Evolutionary conservation across 352 stramenopile species (phyloP).

Genomic region (Phytophthora litchii): DNA sequence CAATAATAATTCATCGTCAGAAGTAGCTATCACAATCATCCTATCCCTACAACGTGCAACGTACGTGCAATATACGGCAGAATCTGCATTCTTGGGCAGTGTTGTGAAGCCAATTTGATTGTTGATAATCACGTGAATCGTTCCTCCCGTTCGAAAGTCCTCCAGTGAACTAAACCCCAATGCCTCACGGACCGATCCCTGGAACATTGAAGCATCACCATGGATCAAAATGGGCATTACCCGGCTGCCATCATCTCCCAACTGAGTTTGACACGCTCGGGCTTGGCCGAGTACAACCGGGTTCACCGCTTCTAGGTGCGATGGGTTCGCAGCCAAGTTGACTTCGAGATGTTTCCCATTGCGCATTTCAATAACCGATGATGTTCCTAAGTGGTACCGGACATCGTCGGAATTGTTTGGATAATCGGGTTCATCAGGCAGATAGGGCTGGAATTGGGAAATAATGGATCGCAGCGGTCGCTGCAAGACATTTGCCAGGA

Average conservation of each 20-base stretch:
- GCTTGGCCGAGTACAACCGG: conserved; percentile 96
- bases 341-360: conserved; percentile 74
- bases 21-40: conserved; percentile 2
- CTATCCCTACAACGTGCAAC: not conserved
- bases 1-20: conserved; percentile 12
- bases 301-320: conserved; percentile 99
- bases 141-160: conserved; percentile 97
- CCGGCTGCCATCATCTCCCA: conserved; percentile 82
- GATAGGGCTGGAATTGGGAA: conserved; percentile 85
- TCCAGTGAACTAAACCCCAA: conserved; percentile 89
- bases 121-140: conserved; percentile 99
- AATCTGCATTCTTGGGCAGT: conserved; percentile 96
- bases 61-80: conserved; percentile 95
- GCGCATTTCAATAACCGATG: conserved; percentile 69
- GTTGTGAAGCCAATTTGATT: conserved; percentile 99
- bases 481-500: conserved; percentile 98
- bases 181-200: conserved; percentile 82
- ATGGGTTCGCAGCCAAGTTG: conserved; percentile 97
- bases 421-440: conserved; percentile 85
- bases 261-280: conserved; percentile 92
- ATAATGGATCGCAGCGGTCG: conserved; percentile 97
- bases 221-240: conserved; percentile 98
- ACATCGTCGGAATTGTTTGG: conserved; percentile 91
- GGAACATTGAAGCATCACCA: conserved; percentile 95
- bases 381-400: conserved; percentile 87